phyloP scores from a whole-genome alignment of 2,329 filamentous ascomycete species.

The Teratosphaeria viscida region DNA sequence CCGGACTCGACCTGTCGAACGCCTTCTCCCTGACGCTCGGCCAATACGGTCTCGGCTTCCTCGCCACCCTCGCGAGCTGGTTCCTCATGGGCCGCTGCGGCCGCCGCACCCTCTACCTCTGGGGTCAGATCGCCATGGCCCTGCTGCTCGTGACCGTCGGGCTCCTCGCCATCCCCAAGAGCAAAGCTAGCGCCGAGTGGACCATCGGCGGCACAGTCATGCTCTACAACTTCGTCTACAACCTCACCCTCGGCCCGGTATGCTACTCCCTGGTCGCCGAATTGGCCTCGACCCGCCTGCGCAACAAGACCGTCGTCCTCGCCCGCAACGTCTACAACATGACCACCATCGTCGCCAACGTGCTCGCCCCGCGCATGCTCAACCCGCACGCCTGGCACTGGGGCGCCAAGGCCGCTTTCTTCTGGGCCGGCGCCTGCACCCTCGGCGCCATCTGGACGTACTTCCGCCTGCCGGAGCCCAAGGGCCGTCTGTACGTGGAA shows the following conservation, averaged over 20 bases:
- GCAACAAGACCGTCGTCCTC: slow-evolving; percentile 21
- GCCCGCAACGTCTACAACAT: slow-evolving; percentile 22
- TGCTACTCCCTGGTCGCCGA: slow-evolving; percentile 22
- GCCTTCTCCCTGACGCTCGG: slow-evolving; percentile 30
- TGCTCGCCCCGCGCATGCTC: slow-evolving; percentile 19
- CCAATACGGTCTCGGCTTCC: slow-evolving; percentile 17
- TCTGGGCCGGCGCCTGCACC: slow-evolving; percentile 30
- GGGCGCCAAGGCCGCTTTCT: slow-evolving; percentile 22
- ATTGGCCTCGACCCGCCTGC: slow-evolving; percentile 19
- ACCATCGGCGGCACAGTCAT: slow-evolving; percentile 17
- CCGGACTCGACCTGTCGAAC: slow-evolving; percentile 25
- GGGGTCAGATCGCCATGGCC: slow-evolving; percentile 13
- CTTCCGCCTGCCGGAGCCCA: slow-evolving; percentile 33
- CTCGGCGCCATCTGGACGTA: slow-evolving; percentile 32
- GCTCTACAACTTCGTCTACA: slow-evolving; percentile 22
- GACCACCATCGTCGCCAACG: slow-evolving; percentile 13
- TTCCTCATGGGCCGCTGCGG: slow-evolving; percentile 28
- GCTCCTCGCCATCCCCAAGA: slow-evolving; percentile 7
- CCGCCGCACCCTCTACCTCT: slow-evolving; percentile 31
- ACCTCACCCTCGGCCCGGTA: slow-evolving; percentile 21
- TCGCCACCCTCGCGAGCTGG: slow-evolving; percentile 21
- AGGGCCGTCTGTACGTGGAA: slow-evolving; percentile 40
- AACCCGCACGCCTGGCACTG: slow-evolving; percentile 13
- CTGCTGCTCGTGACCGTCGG: slow-evolving; percentile 15
- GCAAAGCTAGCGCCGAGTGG: slow-evolving; percentile 12